Percentiles rank a stretch among this genome's conserved stretches.
Evolutionary conservation across 2,329 filamentous ascomycete genomes (phyloP).

Genomic region (Claviceps fusiformis): DNA sequence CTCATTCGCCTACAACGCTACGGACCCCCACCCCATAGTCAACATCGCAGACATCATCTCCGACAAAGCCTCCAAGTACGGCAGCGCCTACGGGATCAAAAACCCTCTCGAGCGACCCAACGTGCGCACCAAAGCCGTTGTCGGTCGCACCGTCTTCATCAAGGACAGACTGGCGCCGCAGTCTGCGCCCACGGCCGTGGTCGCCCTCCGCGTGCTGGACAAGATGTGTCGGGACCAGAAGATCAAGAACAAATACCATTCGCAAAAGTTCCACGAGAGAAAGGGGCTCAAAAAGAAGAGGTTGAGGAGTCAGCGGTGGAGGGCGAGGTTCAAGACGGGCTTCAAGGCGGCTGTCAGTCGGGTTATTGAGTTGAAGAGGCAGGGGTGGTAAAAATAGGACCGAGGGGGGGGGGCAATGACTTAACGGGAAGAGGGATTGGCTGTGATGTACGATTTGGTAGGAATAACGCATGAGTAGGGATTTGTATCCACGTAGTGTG

Average conservation of each 20-base stretch:
- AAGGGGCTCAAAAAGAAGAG: slow-evolving; percentile 67
- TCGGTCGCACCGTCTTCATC: slow-evolving; percentile 25
- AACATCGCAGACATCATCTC: slow-evolving; percentile 24
- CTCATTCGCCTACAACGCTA: slow-evolving; percentile 8
- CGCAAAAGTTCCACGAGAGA: slow-evolving; percentile 62
- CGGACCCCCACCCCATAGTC: slow-evolving; percentile 10
- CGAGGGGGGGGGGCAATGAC: neutral
- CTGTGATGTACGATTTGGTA: slow-evolving; percentile 1
- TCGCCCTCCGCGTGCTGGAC: slow-evolving; percentile 30
- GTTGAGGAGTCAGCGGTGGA: slow-evolving; percentile 55
- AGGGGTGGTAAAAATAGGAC: slow-evolving; percentile 54
- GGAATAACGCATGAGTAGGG: neutral
- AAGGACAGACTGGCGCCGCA: slow-evolving; percentile 14
- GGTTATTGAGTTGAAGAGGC: slow-evolving; percentile 56
- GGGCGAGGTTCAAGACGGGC: slow-evolving; percentile 51
- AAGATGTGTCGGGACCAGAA: slow-evolving; percentile 35
- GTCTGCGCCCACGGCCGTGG: slow-evolving; percentile 25
- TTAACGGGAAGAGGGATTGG: neutral
- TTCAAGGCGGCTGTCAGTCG: slow-evolving; percentile 52
- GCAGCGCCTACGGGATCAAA: slow-evolving; percentile 8
- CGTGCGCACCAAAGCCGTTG: slow-evolving; percentile 20
- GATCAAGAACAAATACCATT: slow-evolving; percentile 38
- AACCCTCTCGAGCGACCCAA: slow-evolving; percentile 17
- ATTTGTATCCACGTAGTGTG: neutral
- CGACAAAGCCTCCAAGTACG: slow-evolving; percentile 15